Base-by-base conservation (phyloP, 2,329 filamentous ascomycete genomes). In the Cladophialophora psammophila region DNA sequence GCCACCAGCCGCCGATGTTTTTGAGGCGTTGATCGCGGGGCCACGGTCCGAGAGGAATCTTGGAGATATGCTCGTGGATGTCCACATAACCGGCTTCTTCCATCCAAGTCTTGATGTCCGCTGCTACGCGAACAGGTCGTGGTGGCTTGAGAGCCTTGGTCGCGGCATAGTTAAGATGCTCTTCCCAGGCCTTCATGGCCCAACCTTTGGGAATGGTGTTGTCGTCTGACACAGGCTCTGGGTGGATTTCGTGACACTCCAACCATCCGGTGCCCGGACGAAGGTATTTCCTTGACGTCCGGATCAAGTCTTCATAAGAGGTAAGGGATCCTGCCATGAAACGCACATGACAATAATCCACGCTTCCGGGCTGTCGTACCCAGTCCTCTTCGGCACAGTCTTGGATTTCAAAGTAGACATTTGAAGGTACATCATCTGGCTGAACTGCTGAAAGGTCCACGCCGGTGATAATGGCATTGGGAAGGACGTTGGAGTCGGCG, bases 401-500 rank as follows among this genome's bases (percentile, higher is more conserved):
- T 74, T 93, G 90, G 54, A 94, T 85, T 67, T 88, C 87, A 71
- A 94, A 94, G 69, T 88, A 86, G 13, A 93, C 89, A 69, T 94
- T 94, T 18, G 86, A 85, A 0, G 91, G 90, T 0, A 92, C 88
- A 56, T 85, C 81, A 4, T 80, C 79, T 2, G 89, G 88, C 73
- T 91, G 89, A 32, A 91, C 88, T 1, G 89, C 88, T 0, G 88
- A 90, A 5, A 91, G 81, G 72, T 91, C 89, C 8, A 86, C 90
- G 36, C 88, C 89, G 57, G 85, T 83, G 35, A 91, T 82, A 67
- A 84, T 78, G 10, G 88, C 80, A 3, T 83, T 74, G 12, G 88
- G 88, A 67, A 88, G 90, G 57, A 78, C 65, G 61, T 85, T 76
- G 65, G 52, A 69, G 50, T 73, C 58, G 72, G 87, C 88, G 80